Evolutionary conservation across 768 basidiomycete genomes (phyloP).

Genomic region (Tulasnella sp.): DNA sequence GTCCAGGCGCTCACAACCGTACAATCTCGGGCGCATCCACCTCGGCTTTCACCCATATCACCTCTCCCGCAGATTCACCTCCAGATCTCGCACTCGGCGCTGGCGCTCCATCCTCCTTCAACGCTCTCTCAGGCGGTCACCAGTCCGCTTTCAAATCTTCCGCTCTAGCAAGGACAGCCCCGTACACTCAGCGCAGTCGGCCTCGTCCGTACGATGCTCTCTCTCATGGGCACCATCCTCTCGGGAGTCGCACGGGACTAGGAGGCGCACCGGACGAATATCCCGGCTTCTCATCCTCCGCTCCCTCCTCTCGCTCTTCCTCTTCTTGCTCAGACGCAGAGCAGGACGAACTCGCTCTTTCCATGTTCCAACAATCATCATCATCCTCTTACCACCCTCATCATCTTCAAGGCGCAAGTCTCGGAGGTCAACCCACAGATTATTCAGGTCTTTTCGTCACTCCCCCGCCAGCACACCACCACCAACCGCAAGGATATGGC

Average conservation of each 20-base stretch:
- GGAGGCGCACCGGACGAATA: conserved; percentile 1
- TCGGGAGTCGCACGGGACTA: neutral
- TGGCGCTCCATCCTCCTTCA: neutral
- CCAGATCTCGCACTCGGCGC: conserved; percentile 9
- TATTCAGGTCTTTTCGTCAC: conserved; percentile 2
- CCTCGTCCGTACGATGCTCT: neutral
- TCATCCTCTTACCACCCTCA: neutral
- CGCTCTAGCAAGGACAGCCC: neutral
- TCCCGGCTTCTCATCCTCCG: conserved; percentile 5
- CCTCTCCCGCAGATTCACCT: conserved; percentile 15
- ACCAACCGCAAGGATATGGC: neutral
- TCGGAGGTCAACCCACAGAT: neutral
- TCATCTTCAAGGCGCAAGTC: neutral
- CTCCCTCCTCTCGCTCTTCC: conserved; percentile 1
- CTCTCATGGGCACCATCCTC: neutral
- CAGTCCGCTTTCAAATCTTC: conserved; percentile 11
- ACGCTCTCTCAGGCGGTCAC: neutral
- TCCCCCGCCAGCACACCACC: neutral
- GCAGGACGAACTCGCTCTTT: conserved; percentile 4
- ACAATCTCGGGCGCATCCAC: conserved; percentile 3
- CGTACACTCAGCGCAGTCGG: neutral
- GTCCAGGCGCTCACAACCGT: neutral
- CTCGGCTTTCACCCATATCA: conserved; percentile 15
- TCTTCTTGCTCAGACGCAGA: conserved; percentile 8
- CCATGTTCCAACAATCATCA: neutral